Evolutionary conservation across 2,329 filamentous ascomycete genomes (phyloP), one percentile per base, ranked within the genome.

Genomic region (Helicocarpus griseus): DNA sequence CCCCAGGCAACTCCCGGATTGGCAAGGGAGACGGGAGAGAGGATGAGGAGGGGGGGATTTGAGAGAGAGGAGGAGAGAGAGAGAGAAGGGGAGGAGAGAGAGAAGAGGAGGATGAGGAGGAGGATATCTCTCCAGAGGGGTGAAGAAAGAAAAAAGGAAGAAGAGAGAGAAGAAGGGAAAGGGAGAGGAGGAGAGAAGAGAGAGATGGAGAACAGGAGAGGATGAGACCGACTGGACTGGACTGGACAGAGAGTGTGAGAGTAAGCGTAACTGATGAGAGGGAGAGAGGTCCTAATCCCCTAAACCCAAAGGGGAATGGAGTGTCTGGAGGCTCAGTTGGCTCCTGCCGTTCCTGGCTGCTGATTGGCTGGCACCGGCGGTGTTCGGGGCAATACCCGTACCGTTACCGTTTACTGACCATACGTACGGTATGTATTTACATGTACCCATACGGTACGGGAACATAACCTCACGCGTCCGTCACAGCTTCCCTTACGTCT

Each of bases 1-100:
- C 64, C 67, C 66, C 63, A 60, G 61, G 11, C 60, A 65, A 68
- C 68, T 70, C 67, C 66, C 62, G 56, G 60, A 64, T 65, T 66
- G 63, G 60, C 61, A 56, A 56, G 59, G 43, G 51, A 48, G 38
- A 38, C 51, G 45, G 56, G 56, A 56, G 57, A 53, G 53, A 62
- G 61, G 56, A 56, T 56, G 56, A 52, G 53, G 51, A 51, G 38
- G 51, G 51, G 53, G 52, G 55, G 56, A 57, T n/a, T n/a, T n/a
- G 49, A 53, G 40, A 52, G 54, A 51, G 54, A 54, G 55, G 63
- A 61, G 56, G 56, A 56, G 57, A 53, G 53, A 62, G 61, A 56
- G 56, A 56, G 56, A 52, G 53, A 50, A 51, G 38, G 51, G 51
- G 53, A 53, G 55, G 56, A 57, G 55, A 57, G 50, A 56, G 50